Evolutionary conservation across 257 asterid species (phyloP), one percentile per base, ranked within the genome.

Genomic region (Nicotiana undulata): DNA sequence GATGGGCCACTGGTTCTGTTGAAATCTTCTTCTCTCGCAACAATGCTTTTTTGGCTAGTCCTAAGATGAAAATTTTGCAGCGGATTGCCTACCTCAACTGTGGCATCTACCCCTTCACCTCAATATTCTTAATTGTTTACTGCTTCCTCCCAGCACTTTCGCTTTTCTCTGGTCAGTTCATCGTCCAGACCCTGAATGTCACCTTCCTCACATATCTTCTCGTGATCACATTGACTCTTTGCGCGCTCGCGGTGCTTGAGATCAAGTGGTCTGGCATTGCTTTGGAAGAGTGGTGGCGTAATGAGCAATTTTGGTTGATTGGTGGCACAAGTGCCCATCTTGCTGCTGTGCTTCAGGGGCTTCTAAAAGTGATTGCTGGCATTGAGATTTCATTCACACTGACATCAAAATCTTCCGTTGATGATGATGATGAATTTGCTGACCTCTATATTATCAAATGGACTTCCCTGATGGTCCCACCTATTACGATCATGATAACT

Each of bases 1-100:
- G 98, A 6, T 93, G 98, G 98, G 98, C 98, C 10, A 93, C 98
- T 0, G 97, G 98, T 1, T 93, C 97, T 0, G 97, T 92, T 5
- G 97, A 94, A 80, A 94, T 94, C 58, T 94, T 94, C 93, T 94
- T 94, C 40, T 94, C 98, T 2, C 95, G 96, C n/a, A 94, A 94
- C 76, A 94, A 94, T 3, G 97, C 98, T 1, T 34, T 92, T 26
- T 77, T 94, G 28, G 98, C 97, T 22, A 91, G 97, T 61, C 92
- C 95, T 0, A 90, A 79, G 85, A 87, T 94, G 94, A 90, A 94
- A 86, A n/a, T 93, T 61, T 83, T 93, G 15, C 98, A 93, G 77
- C 76, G 98, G 78, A 80, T 93, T 1, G 98, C 98, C 0, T 93
- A 93, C 81, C 95, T 93, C 3, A 93, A 93, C 15, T 92, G 88